Base-by-base conservation (phyloP, 108 stramenopile species). In the Schizochytrium sp. region DNA sequence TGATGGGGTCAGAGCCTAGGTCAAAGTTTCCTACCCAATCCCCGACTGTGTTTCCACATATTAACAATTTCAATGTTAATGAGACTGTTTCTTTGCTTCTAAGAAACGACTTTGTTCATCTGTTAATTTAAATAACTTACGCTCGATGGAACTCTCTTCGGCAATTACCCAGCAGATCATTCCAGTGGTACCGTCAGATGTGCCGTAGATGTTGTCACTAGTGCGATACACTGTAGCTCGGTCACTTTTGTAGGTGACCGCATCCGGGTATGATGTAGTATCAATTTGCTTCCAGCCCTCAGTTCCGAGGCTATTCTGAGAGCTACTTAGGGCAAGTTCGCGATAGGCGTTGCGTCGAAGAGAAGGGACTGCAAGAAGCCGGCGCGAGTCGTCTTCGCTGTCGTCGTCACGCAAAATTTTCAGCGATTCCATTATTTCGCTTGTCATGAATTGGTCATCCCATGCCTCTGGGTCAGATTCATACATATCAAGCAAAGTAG, bases 1-100 rank as follows among this genome's bases (percentile, higher is more conserved):
- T 49, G 76, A 83, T 49, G 53, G 47, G 50, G 13, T 83, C 76
- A 38, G 28, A 55, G 5, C 76, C 76, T 10, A 83, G 47, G 28
- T 83, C 76, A 49, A 83, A 55, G 53, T 83, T 83, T 47, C 53
- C 53, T 10, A n/a, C 38, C 76, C 76, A 83, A 40, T 83, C 76
- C n/a, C 76, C 76, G 28, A 55, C 28, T 28, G 28, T 28, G 28
- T 28, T 28, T 28, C 28, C 28, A 28, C 28, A 28, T 28, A 28
- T 28, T 28, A 28, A 28, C 28, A 28, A 28, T 28, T 28, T 28
- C 28, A 28, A 28, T 28, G 28, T 28, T 28, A 28, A 28, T 28
- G 28, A 28, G 28, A 28, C 28, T 28, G 28, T 28, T 28, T 28
- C 28, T 28, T 28, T 28, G 28, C 28, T 28, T 28, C 28, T 28